phyloP scores from a whole-genome alignment of 2,329 filamentous ascomycete species.

The Endothia cerciana region DNA sequence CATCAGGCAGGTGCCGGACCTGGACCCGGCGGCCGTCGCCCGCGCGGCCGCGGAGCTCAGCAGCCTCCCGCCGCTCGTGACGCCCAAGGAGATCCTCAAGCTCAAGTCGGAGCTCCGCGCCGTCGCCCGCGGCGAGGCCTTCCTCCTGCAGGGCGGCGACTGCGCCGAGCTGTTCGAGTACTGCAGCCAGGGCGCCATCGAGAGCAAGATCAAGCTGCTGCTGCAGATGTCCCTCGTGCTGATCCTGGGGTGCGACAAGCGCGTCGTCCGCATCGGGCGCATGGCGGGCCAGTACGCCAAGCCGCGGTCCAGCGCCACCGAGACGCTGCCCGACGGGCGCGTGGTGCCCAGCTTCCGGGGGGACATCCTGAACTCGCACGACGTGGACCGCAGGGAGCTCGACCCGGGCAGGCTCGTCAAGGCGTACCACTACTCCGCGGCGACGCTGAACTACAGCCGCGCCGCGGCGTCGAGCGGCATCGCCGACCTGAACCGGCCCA shows the following conservation, averaged over 20 bases:
- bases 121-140: constrained; percentile 88
- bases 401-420: constrained; percentile 83
- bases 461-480: constrained; percentile 84
- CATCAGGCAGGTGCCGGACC: constrained; percentile 76
- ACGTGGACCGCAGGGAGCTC: constrained; percentile 72
- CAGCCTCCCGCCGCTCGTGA: constrained; percentile 76
- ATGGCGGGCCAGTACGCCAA: constrained; percentile 99
- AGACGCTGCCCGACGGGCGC: constrained; percentile 72
- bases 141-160: constrained; percentile 93
- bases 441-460: constrained; percentile 91
- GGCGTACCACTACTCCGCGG: constrained; percentile 95
- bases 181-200: constrained; percentile 85
- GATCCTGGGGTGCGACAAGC: constrained; percentile 81
- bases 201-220: constrained; percentile 94
- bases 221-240: constrained; percentile 96
- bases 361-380: constrained; percentile 92
- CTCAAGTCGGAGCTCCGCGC: constrained; percentile 80
- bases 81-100: constrained; percentile 77
- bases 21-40: constrained; percentile 61
- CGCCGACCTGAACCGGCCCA: constrained; percentile 87
- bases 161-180: constrained; percentile 98
- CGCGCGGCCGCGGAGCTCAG: constrained; percentile 67
- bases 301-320: constrained; percentile 85
- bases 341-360: constrained; percentile 90
- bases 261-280: constrained; percentile 89